Percentiles rank a stretch among this genome's conserved stretches.
Conservation (phyloP, 345 rosid species). For the Citrus inodora region DNA sequence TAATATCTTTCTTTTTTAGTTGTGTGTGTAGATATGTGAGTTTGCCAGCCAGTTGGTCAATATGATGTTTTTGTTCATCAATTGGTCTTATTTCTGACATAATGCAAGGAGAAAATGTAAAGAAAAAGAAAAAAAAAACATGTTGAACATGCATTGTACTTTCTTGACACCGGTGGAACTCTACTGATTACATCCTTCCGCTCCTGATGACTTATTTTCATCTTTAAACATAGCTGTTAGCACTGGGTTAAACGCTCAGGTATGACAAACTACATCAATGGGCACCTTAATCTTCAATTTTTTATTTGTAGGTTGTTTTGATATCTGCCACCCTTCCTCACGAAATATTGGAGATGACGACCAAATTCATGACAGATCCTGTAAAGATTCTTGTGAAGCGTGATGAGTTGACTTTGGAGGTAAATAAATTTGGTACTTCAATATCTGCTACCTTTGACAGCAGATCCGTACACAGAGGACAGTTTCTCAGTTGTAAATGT, state of each 20-base stretch:
- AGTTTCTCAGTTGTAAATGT: constrained; percentile 8
- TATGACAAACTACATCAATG: background rate
- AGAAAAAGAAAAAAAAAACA: background rate
- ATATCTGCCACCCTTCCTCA: constrained; percentile 97
- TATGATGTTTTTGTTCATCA: background rate
- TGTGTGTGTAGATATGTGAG: background rate
- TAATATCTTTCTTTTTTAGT: background rate
- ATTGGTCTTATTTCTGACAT: background rate
- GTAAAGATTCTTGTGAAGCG: constrained; percentile 95
- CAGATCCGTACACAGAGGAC: background rate
- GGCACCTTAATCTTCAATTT: background rate
- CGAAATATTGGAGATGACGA: constrained; percentile 91
- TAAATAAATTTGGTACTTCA: constrained; percentile 18
- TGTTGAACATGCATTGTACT: background rate
- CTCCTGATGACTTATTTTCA: background rate
- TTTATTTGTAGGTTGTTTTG: constrained; percentile 64
- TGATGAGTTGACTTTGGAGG: constrained; percentile 98
- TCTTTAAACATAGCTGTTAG: background rate
- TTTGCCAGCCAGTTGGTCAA: background rate
- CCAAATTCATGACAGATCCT: constrained; percentile 96
- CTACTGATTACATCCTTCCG: background rate
- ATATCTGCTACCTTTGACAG: background rate
- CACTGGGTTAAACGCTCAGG: background rate
- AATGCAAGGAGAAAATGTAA: background rate
- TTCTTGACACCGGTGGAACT: background rate